phyloP scores from a whole-genome alignment of 2,329 filamentous ascomycete species.

The Orbilia brochopaga region DNA sequence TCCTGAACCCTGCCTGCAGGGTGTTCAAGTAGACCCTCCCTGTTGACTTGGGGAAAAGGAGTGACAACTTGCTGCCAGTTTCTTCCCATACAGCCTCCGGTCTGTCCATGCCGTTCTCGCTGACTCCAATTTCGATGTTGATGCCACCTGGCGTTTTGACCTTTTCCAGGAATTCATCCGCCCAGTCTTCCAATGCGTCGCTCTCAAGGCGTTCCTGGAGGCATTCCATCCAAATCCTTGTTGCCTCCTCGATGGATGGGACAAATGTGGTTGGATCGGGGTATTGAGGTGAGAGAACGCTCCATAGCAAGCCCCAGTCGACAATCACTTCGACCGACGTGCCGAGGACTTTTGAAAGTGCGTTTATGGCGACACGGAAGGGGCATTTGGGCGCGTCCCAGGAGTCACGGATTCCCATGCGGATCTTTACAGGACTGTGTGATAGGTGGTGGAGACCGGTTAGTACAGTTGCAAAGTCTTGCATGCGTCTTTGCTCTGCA shows the following conservation, averaged over 20 bases:
- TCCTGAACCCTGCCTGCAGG: slow-evolving; percentile 36
- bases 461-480: slow-evolving; percentile 12
- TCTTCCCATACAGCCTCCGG: slow-evolving; percentile 30
- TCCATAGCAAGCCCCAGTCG: slow-evolving; percentile 48
- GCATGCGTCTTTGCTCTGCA: slow-evolving; percentile 7
- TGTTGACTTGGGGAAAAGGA: slow-evolving; percentile 27
- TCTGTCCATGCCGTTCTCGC: slow-evolving; percentile 26
- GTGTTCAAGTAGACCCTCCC: slow-evolving; percentile 38
- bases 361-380: slow-evolving; percentile 36
- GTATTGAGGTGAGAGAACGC: slow-evolving; percentile 29
- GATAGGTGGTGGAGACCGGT: slow-evolving; percentile 8
- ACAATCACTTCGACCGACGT: slow-evolving; percentile 19
- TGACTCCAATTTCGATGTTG: slow-evolving; percentile 40
- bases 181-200: slow-evolving; percentile 33
- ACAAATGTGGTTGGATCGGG: slow-evolving; percentile 45
- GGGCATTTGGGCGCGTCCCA: slow-evolving; percentile 44
- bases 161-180: slow-evolving; percentile 43
- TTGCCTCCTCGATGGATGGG: slow-evolving; percentile 35
- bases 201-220: slow-evolving; percentile 48
- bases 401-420: slow-evolving; percentile 45
- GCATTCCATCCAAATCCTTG: slow-evolving; percentile 37
- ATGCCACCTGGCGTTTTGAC: slow-evolving; percentile 27
- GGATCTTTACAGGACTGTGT: slow-evolving; percentile 43
- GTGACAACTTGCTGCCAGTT: slow-evolving; percentile 5
- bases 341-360: slow-evolving; percentile 30